phyloP scores from a whole-genome alignment of 176 grass and related monocot genomes.

The Metroxylon sagu region DNA sequence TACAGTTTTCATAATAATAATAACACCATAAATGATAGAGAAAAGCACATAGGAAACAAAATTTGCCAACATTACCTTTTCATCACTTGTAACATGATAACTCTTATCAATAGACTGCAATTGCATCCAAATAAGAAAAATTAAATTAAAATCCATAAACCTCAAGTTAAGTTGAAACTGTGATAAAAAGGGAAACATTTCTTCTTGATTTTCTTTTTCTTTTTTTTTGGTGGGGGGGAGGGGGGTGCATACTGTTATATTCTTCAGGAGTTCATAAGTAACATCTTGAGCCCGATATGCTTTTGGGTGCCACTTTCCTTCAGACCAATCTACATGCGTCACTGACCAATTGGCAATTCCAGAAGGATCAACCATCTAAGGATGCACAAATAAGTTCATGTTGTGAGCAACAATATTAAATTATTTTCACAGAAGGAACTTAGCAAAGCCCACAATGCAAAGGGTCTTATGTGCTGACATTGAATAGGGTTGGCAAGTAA shows the following conservation, averaged over 20 bases:
- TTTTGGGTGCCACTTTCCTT: slow-evolving; percentile 98
- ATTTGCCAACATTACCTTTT: slow-evolving; percentile 35
- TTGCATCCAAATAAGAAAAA: background rate
- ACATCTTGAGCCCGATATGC: slow-evolving; percentile 62
- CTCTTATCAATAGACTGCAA: slow-evolving; percentile 71
- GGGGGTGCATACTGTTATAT: slow-evolving; percentile 53
- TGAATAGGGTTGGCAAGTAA: slow-evolving; percentile 78
- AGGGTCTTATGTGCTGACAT: slow-evolving; percentile 37
- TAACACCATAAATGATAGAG: background rate
- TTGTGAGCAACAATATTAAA: too few relatives aligned
- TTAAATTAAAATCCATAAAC: slow-evolving; percentile 1
- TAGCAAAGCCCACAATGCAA: background rate
- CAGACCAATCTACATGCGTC: slow-evolving; percentile 91
- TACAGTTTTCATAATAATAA: too few relatives aligned
- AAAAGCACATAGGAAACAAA: background rate
- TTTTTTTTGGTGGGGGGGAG: background rate
- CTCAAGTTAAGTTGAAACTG: background rate
- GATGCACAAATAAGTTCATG: background rate
- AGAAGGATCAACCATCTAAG: slow-evolving; percentile 80
- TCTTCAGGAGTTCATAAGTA: slow-evolving; percentile 76
- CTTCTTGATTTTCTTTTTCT: too few relatives aligned
- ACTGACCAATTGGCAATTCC: slow-evolving; percentile 94
- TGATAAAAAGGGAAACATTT: too few relatives aligned
- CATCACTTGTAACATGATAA: slow-evolving; percentile 60
- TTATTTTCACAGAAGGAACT: too few relatives aligned